Evolutionary conservation across 208 protist species (phyloP), one percentile per base, ranked within the genome.

Genomic region (Naegleria lovaniensis): DNA sequence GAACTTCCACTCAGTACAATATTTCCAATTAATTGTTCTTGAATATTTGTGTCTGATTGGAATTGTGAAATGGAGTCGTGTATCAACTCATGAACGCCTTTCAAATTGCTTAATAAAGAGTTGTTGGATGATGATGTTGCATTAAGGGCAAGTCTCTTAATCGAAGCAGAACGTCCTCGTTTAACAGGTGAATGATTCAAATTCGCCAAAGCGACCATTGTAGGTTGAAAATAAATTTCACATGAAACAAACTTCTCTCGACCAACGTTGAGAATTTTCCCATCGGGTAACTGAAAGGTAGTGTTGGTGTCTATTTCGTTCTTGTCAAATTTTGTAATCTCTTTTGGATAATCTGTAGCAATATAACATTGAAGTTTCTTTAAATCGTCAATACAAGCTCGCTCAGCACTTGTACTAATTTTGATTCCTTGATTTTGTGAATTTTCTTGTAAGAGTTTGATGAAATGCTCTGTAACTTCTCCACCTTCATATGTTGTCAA

Each of bases 221-320:
- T 94, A 29, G 98, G 98, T 93, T 99, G 97, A 95, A 99, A 99
- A 85, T 99, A 94, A 29, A 96, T 96, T 94, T 99, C 98, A 52
- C 98, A 97, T 93, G 96, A 98, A 76, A 95, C 94, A 95, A 97
- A 97, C 59, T 95, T 95, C 93, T 97, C 95, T 90, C 93, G 95
- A 88, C 95, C 95, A 75, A 97, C 94, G 79, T 94, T 93, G 93
- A 97, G 95, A 75, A 98, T 95, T 92, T 96, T 93, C 40, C 95
- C 92, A 92, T 97, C 96, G 92, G 90, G 94, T 36, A 79, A 33
- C n/a, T 79, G 67, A 79, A 79, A 79, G 7, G 16, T n/a, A 2
- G 19, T 33, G n/a, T 29, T 33, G 5, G 5, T n/a, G 2, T 36
- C 19, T 79, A 9, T 7, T 79, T 79, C 25, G 22, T 29, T 29